Conservation (phyloP, 225 moss, liverwort and hornwort genomes). For the Pseudisothecium myosuroides region DNA sequence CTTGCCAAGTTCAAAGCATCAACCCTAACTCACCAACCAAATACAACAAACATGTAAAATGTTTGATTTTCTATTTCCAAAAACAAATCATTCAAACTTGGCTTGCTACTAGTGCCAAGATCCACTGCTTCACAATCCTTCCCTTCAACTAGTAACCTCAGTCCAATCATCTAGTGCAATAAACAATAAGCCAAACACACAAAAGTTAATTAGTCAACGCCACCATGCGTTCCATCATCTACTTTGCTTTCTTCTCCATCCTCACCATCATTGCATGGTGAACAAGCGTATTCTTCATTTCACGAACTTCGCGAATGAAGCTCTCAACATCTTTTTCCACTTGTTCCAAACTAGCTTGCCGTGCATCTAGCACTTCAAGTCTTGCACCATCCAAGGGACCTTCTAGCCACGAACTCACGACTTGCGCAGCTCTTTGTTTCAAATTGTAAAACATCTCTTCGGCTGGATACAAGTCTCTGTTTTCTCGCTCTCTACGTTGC, state of each 20-base stretch:
- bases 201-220: neutral
- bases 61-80: neutral
- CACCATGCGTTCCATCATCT: neutral
- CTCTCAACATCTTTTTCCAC: rapidly evolving
- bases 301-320: rapidly evolving
- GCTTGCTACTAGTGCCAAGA: neutral
- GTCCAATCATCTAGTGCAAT: neutral
- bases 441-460: neutral
- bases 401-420: neutral
- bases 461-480: rapidly evolving
- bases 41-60: too few relatives aligned
- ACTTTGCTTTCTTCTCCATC: neutral
- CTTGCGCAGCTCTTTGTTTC: neutral
- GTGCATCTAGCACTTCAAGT: neutral
- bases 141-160: rapidly evolving
- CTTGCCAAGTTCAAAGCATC: too few relatives aligned
- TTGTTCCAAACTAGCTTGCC: neutral
- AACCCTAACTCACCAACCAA: too few relatives aligned
- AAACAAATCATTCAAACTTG: neutral
- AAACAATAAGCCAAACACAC: neutral
- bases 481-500: neutral
- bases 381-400: neutral
- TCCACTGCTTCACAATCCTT: neutral
- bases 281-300: neutral
- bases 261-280: neutral